Evolutionary conservation across 2,329 filamentous ascomycete genomes (phyloP), one percentile per base, ranked within the genome.

Genomic region (Fusarium sp.): DNA sequence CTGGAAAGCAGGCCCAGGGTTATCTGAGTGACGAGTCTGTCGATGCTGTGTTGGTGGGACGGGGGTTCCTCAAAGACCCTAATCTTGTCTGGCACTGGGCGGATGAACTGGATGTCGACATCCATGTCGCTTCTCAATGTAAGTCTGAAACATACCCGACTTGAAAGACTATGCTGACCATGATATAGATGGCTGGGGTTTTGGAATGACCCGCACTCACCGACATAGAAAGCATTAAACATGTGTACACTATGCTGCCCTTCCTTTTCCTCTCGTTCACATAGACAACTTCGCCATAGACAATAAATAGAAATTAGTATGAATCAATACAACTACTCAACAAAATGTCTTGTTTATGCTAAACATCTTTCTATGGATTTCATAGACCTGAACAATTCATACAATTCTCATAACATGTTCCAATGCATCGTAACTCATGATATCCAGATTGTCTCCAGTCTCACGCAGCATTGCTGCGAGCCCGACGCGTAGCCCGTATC

Each of bases 51-150:
- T 76, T 86, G 54, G 83, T 83, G 4, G 88, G 86, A 9, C 80
- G 88, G 1, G 79, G 81, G 70, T 90, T 90, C 73, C 86, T 87
- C 78, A 87, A 87, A 77, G 85, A 89, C 70, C 87, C 88, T 0
- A 85, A 85, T 6, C 73, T 89, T 44, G 86, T 88, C 1, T 87
- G 84, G 81, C 71, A 78, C 8, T 89, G 84, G 81, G 87, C 87
- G 4, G 85, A 88, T 41, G 87, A 89, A 46, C 74, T 89, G 27
- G 81, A 81, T 3, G 77, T 84, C 5, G 78, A 83, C 29, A 83
- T 88, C 29, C 80, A 83, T 33, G 79, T 86, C 59, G 82, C 86
- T 2, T 83, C 73, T 45, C 78, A 79, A 69, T 79, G 75, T 77
- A 67, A 73, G 75, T 60, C 14, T 25, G 18, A 2, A 19, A 4